Conservation (phyloP, 495 filamentous ascomycete species). For the Hyaloscypha finlandica region DNA sequence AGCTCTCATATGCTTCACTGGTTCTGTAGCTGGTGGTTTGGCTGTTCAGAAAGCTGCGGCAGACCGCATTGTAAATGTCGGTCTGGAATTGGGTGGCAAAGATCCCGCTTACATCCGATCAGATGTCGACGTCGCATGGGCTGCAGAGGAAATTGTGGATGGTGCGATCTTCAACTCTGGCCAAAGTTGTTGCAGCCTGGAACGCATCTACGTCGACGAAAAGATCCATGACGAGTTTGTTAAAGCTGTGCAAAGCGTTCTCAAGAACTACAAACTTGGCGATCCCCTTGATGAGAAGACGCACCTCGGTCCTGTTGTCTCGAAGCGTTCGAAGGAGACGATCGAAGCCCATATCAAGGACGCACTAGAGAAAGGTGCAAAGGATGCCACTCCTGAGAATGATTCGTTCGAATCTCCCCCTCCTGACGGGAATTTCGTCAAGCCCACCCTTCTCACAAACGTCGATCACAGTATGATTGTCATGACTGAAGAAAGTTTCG, state of each 20-base stretch:
- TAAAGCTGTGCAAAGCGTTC: constrained; percentile 74
- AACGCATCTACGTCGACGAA: constrained; percentile 89
- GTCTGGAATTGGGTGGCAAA: constrained; percentile 89
- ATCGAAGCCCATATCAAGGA: constrained; percentile 82
- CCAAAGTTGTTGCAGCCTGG: constrained; percentile 93
- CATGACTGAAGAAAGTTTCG: constrained; percentile 97
- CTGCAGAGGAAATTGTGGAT: constrained; percentile 88
- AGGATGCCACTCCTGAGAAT: constrained; percentile 80
- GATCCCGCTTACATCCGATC: constrained; percentile 86
- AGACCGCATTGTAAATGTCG: constrained; percentile 77
- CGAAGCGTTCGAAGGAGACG: constrained; percentile 68
- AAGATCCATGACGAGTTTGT: constrained; percentile 80
- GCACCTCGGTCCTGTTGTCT: constrained; percentile 87
- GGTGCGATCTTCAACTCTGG: constrained; percentile 96
- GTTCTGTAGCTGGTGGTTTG: constrained; percentile 85
- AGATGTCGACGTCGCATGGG: constrained; percentile 88
- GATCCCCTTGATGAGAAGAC: constrained; percentile 79
- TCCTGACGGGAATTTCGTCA: constrained; percentile 77
- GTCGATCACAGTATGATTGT: constrained; percentile 85
- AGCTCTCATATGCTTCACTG: constrained; percentile 83
- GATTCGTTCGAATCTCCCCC: constrained; percentile 69
- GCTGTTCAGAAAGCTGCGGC: constrained; percentile 82
- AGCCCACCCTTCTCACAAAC: constrained; percentile 78
- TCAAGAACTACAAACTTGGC: constrained; percentile 85
- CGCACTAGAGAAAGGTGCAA: constrained; percentile 81